Base-by-base conservation (phyloP, 2,329 filamentous ascomycete species). In the Aspergillus fructus region DNA sequence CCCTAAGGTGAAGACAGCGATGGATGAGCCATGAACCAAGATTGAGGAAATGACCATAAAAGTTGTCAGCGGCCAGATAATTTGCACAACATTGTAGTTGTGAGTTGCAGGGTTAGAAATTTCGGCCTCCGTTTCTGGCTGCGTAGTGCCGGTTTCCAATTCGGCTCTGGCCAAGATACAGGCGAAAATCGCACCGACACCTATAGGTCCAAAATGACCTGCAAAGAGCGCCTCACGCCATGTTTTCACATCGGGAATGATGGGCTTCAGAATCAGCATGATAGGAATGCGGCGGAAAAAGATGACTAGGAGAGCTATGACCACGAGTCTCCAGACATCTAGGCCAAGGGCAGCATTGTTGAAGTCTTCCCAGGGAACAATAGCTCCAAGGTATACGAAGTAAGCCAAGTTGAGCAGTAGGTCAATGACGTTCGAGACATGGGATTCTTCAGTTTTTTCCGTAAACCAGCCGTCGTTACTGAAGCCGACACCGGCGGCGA, bases 401-500 rank as follows among this genome's bases (percentile, higher is more conserved):
- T 97, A 99, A 3, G 93, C 85, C 86, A 99, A 84, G 76, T 99
- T 99, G 79, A 99, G 87, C 60, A 99, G 80, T 73, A 99, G 77
- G 80, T 99, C 94, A 70, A 99, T 99, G 72, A 99, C 94, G 85
- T 99, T 97, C 74, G 93, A 97, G 9, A 99, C 94, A 73, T 97
- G 94, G 0, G 94, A 93, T 75, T 99, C 94, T 72, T 99, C 94
- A 0, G 94, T 99, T 81, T 97, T 97, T 70, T 97, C 90, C 15
- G 90, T 90, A 68, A 99, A 99, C 94, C 94, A 99, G 64, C 94
- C 94, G 71, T 99, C 94, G 74, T 99, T 99, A 66, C 93, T 97
- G 80, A 99, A 99, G 54, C 94, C 94, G n/a, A 99, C 94, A 57
- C 94, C 94, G 55, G 90, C 91, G 13, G 93, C 88, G 69, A 99